phyloP scores from a whole-genome alignment of 2,329 filamentous ascomycete species.

The Calycina herbarum region DNA sequence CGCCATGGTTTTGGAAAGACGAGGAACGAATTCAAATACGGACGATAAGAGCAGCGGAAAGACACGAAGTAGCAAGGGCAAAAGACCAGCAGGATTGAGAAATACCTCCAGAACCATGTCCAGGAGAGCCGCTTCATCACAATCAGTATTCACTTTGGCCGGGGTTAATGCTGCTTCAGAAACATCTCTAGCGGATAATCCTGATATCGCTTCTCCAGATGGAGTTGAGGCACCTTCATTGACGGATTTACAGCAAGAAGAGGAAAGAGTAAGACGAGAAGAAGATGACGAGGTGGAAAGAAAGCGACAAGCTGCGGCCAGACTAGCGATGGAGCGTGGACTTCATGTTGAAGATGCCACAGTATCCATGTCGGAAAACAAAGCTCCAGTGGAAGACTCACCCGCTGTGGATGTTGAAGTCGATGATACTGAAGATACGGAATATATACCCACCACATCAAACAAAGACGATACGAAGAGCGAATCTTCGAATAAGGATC shows the following conservation, averaged over 20 bases:
- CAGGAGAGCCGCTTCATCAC: conserved; percentile 40
- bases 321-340: conserved; percentile 52
- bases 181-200: conserved; percentile 36
- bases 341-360: conserved; percentile 40
- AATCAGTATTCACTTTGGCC: conserved; percentile 26
- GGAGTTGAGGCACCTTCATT: conserved; percentile 47
- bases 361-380: conserved; percentile 32
- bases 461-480: background rate
- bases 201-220: conserved; percentile 38
- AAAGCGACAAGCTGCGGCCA: conserved; percentile 52
- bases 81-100: conserved; percentile 46
- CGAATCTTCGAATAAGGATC: conserved; percentile 24
- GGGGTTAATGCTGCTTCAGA: conserved; percentile 27
- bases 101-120: conserved; percentile 60
- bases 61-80: conserved; percentile 60
- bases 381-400: conserved; percentile 31
- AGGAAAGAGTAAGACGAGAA: conserved; percentile 46
- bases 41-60: conserved; percentile 73
- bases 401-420: conserved; percentile 30
- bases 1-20: conserved; percentile 75
- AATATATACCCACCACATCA: conserved; percentile 13
- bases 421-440: conserved; percentile 14
- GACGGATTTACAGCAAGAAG: conserved; percentile 54
- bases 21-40: conserved; percentile 54
- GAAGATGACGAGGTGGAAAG: conserved; percentile 55